These are phyloP conservation scores for Magnolia sinica DNA, from an alignment of 164 flowering plant genomes.

Conservation along the genomic window DNA sequence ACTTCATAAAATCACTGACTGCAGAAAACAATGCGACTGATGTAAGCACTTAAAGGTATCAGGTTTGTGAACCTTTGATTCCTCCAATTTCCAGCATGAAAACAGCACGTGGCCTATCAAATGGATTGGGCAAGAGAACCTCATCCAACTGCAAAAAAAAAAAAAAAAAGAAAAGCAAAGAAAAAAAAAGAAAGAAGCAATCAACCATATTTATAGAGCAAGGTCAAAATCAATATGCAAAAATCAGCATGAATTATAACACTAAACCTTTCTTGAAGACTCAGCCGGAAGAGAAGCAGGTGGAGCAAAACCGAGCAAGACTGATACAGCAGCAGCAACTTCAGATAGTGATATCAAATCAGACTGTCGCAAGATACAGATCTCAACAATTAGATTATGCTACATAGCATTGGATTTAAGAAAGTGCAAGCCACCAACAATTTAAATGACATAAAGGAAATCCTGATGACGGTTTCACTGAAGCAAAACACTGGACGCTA, in stretches of 20 bases:
- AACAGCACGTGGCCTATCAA: slow-evolving; percentile 79
- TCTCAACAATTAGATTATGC: background rate
- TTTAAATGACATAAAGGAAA: background rate
- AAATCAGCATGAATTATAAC: background rate
- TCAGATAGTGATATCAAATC: slow-evolving; percentile 48
- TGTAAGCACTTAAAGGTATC: background rate
- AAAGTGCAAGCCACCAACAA: background rate
- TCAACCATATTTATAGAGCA: background rate
- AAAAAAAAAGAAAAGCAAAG: background rate
- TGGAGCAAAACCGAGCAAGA: slow-evolving; percentile 89
- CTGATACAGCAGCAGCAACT: slow-evolving; percentile 74
- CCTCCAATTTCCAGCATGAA: slow-evolving; percentile 65
- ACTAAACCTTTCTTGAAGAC: slow-evolving; percentile 14
- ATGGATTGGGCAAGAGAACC: slow-evolving; percentile 82
- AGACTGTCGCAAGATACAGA: slow-evolving; percentile 33
- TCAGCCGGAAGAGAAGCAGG: slow-evolving; percentile 59
- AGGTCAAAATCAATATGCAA: background rate
- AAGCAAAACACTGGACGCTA: background rate
- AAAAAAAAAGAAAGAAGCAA: background rate
- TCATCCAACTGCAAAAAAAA: slow-evolving; percentile 63
- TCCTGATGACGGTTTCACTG: background rate
- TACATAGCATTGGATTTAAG: background rate
- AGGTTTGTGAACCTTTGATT: slow-evolving; percentile 43
- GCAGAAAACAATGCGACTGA: background rate
- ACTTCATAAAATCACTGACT: background rate